These are phyloP conservation scores for Pneumocystis jirovecii DNA, from an alignment of 1,139 yeast species.

Conservation along the genomic window DNA sequence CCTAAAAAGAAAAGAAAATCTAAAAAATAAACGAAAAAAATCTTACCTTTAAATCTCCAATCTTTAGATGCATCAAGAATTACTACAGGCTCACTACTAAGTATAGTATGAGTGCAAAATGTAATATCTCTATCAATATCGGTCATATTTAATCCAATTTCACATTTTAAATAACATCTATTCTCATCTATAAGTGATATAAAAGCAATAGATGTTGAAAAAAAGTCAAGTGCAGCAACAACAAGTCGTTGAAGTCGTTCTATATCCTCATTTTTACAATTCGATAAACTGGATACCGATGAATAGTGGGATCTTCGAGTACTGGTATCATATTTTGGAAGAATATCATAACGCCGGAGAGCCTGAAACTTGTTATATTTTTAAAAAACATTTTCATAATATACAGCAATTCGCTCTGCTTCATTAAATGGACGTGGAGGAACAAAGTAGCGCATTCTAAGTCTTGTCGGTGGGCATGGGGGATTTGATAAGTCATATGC, in stretches of 20 bases:
- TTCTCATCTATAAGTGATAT: neutral
- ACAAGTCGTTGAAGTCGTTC: neutral
- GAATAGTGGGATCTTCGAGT: neutral
- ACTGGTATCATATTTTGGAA: neutral
- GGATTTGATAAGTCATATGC: constrained; percentile 9
- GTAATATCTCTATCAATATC: constrained; percentile 8
- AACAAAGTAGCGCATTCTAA: constrained; percentile 4
- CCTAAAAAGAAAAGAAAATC: neutral
- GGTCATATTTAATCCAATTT: neutral
- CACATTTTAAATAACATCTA: neutral
- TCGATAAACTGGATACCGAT: neutral
- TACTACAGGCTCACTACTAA: constrained; percentile 13
- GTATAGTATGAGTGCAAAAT: constrained; percentile 15
- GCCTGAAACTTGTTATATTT: neutral
- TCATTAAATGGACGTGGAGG: constrained; percentile 13
- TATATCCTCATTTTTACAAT: neutral
- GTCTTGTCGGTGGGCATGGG: constrained; percentile 10
- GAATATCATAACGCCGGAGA: neutral
- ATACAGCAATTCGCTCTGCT: constrained; percentile 3
- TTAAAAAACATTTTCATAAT: neutral
- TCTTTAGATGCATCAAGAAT: constrained; percentile 14
- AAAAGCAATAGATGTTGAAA: neutral
- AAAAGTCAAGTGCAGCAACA: neutral
- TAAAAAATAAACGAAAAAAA: neutral
- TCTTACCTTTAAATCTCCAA: constrained; percentile 14